Evolutionary conservation across 352 stramenopile genomes (phyloP), one percentile per base, ranked within the genome.

Genomic region (Saprolegnia diclina): DNA sequence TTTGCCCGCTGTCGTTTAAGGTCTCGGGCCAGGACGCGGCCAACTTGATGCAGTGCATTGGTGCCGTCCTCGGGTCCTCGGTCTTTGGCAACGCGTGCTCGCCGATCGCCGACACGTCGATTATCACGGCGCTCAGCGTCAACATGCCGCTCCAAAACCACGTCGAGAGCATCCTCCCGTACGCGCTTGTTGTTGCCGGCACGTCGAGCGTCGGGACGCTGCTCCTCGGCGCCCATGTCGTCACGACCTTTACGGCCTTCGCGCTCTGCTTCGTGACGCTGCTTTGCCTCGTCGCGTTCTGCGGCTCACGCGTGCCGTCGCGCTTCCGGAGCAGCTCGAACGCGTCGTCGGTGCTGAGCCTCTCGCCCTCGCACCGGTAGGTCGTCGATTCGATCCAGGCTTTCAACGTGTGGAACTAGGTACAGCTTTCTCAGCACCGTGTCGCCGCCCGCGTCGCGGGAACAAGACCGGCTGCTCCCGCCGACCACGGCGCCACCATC

Each of bases 101-200:
- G 56, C 90, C 90, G n/a, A 96, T 97, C 62, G 88, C 88, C n/a
- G 91, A 97, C 77, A 97, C 89, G 32, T 97, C 91, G 52, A 96
- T 97, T 67, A 73, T 97, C 38, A 80, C 87, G 22, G 86, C 88
- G 48, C 72, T 97, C 2, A 90, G 89, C 24, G 82, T 83, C 10
- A 74, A 90, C 53, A 83, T 91, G 26, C 77, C 82, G 21, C 72
- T 94, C 42, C 75, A 95, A 73, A 87, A 91, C 77, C 88, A 96
- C 67, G 74, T 95, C 42, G 80, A 85, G 57, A 95, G 85, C 71
- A 92, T 92, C 66, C 73, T 92, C 63, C 88, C 87, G 22, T 96
- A 95, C 72, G 82, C 86, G 0, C 42, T 95, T 16, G 67, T 94
- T 18, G 84, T 94, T 7, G 86, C 77, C 22, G 71, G 75, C 40